Conservation (phyloP, 2,329 filamentous ascomycete genomes). For the Fusarium sterilihyphosum region DNA sequence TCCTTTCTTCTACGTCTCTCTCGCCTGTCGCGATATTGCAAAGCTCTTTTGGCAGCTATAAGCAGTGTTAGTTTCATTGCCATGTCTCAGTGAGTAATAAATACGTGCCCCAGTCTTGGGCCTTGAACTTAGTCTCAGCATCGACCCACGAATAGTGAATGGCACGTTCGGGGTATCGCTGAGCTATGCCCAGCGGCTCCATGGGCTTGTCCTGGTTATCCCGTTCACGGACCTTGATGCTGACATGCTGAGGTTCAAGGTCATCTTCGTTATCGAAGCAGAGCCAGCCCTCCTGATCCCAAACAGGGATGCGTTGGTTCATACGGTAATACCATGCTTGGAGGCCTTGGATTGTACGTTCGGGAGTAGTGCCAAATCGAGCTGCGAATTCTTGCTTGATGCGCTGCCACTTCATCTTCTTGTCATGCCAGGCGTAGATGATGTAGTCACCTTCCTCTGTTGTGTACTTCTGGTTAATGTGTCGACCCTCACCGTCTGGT, state of each 20-base stretch:
- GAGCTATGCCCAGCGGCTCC: constrained; percentile 51
- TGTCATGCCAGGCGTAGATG: constrained; percentile 57
- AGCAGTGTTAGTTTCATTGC: constrained; percentile 27
- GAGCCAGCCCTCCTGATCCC: constrained; percentile 53
- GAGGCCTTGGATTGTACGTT: constrained; percentile 53
- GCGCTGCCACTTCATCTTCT: constrained; percentile 54
- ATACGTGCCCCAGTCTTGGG: constrained; percentile 54
- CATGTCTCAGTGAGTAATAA: background rate
- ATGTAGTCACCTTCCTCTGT: constrained; percentile 56
- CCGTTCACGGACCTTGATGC: constrained; percentile 53
- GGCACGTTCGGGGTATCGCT: constrained; percentile 60
- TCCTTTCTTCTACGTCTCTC: constrained; percentile 53
- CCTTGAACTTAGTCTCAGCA: constrained; percentile 49
- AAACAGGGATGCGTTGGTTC: constrained; percentile 54
- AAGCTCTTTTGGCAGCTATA: constrained; percentile 48
- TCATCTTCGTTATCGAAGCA: constrained; percentile 53
- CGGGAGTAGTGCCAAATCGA: constrained; percentile 51
- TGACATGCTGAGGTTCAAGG: constrained; percentile 50
- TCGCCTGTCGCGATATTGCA: constrained; percentile 50
- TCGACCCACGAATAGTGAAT: constrained; percentile 58
- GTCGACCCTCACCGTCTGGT: constrained; percentile 50
- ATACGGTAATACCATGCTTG: constrained; percentile 57
- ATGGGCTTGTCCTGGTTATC: constrained; percentile 50
- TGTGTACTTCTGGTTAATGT: constrained; percentile 57
- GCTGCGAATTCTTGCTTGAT: constrained; percentile 53